A percentile compares a stretch with the other conserved stretches of the same genome.
phyloP scores from a whole-genome alignment of 208 protist species.

The Wallacemonas sp. region DNA sequence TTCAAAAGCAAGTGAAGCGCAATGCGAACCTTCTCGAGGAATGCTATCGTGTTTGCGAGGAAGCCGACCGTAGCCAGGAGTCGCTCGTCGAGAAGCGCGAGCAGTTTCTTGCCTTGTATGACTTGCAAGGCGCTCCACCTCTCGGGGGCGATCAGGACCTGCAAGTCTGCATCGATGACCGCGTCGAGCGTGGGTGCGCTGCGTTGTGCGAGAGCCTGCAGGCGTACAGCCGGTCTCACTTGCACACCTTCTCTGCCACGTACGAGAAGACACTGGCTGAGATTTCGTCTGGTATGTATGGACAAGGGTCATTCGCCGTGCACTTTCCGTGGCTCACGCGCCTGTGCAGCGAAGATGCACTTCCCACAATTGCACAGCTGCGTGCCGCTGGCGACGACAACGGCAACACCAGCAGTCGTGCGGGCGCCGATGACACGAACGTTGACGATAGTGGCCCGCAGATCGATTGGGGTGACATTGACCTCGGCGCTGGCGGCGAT shows the following conservation, averaged over 20 bases:
- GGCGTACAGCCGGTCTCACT: conserved; percentile 25
- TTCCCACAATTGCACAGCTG: neutral
- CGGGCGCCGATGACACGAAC: too few species aligned
- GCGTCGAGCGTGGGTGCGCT: conserved; percentile 29
- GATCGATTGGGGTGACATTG: conserved; percentile 74
- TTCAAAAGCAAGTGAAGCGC: conserved; percentile 58
- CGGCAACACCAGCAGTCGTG: too few species aligned
- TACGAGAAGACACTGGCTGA: conserved; percentile 37
- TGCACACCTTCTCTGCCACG: conserved; percentile 28
- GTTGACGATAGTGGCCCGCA: conserved; percentile 24
- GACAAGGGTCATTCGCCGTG: conserved; percentile 30
- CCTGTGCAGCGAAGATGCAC: conserved; percentile 22
- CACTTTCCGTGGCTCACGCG: conserved; percentile 71
- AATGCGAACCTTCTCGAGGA: conserved; percentile 42
- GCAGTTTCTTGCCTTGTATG: conserved; percentile 41
- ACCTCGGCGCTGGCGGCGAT: neutral
- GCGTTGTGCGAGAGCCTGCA: conserved; percentile 29
- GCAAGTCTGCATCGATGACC: conserved; percentile 33
- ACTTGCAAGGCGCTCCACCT: conserved; percentile 15
- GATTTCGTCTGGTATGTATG: conserved; percentile 36
- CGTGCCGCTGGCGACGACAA: neutral
- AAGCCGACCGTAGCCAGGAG: conserved; percentile 32
- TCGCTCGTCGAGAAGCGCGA: conserved; percentile 36
- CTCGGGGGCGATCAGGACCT: conserved; percentile 23
- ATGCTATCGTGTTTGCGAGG: conserved; percentile 57